These are phyloP conservation scores for Neohortaea acidophila DNA, from an alignment of 495 filamentous ascomycete species.

Conservation along the genomic window DNA sequence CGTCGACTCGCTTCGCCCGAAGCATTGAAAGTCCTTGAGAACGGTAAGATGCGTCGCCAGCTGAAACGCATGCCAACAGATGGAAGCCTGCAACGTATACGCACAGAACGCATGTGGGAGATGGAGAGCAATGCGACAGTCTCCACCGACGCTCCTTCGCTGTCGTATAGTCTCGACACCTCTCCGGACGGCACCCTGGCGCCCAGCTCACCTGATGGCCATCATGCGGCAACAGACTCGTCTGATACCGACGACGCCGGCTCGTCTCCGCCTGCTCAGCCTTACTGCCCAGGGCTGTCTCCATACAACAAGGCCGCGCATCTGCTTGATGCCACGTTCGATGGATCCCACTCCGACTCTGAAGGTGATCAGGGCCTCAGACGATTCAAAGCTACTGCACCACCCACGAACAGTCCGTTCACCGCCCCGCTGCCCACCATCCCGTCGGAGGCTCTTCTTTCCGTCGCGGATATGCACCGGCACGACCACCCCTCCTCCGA, in stretches of 20 bases:
- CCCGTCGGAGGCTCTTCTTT: slow-evolving; percentile 5
- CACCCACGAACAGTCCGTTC: slow-evolving; percentile 13
- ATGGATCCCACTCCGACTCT: too few relatives aligned
- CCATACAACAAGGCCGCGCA: too few relatives aligned
- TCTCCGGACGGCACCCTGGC: slow-evolving; percentile 9
- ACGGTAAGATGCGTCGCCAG: slow-evolving; percentile 15
- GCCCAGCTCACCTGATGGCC: slow-evolving; percentile 6
- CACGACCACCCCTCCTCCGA: slow-evolving; percentile 1
- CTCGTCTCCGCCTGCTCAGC: too few relatives aligned
- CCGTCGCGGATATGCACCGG: not conserved
- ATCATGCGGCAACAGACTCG: too few relatives aligned
- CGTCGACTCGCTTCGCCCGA: slow-evolving; percentile 10
- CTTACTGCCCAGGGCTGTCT: too few relatives aligned
- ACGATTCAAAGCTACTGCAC: not conserved
- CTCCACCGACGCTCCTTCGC: not conserved
- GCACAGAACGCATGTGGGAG: not conserved
- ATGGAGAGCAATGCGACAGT: slow-evolving; percentile 1
- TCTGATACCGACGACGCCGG: too few relatives aligned
- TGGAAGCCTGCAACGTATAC: not conserved
- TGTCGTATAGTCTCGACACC: slow-evolving; percentile 1
- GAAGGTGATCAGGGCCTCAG: too few relatives aligned
- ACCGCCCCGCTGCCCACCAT: slow-evolving; percentile 14
- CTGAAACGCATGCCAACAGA: not conserved
- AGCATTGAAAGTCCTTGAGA: slow-evolving; percentile 12
- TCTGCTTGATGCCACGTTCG: too few relatives aligned